Base-by-base conservation (phyloP, 495 filamentous ascomycete genomes). In the Cercophora sp. region DNA sequence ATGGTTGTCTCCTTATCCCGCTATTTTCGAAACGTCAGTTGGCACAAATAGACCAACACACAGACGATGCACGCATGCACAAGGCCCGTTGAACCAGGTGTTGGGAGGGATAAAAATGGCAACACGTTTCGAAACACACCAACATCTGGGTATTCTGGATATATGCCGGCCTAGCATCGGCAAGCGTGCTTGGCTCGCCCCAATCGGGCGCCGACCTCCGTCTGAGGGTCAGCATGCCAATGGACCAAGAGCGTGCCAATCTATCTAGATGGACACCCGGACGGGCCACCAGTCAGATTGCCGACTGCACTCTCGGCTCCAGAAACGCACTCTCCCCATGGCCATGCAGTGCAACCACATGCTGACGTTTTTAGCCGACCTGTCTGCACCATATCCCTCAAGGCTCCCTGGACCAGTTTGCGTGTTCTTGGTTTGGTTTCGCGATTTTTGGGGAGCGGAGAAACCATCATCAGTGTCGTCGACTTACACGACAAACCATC, bases 291-390 rank as follows among this genome's bases (percentile, higher is more conserved):
- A 47, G 5, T 46, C 44, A 34, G 18, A 47, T 11, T 13, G n/a
- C 37, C 9, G 6, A 6, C 6, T 32, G 29, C 29, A 41, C 37
- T 3, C 4, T 20, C 26, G 26, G 13, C 26, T 34, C 9, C 24
- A 3, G 18, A 24, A 5, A 3, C 18, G 23, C 18, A 10, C 29
- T 46, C n/a, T 43, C 19, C 19, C 15, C 35, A 46, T 9, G 26
- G 25, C 24, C 23, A 47, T 47, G 44, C 44, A 47, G 27, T 47
- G 44, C 44, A 13, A 47, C 44, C 44, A 19, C 27, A 47, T 34
- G 44, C 44, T 47, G 44, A 47, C 44, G 44, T 47, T 47, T 47
- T 47, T 47, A 47, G 44, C 44, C 44, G 44, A n/a, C 6, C 16
- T n/a, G n/a, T n/a, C n/a, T n/a, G n/a, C n/a, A n/a, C n/a, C n/a